A percentile compares a stretch with the other conserved stretches of the same genome.
These are phyloP conservation scores for Tolypocladium inflatum DNA, from an alignment of 2,329 filamentous ascomycete species.

Conservation along the genomic window DNA sequence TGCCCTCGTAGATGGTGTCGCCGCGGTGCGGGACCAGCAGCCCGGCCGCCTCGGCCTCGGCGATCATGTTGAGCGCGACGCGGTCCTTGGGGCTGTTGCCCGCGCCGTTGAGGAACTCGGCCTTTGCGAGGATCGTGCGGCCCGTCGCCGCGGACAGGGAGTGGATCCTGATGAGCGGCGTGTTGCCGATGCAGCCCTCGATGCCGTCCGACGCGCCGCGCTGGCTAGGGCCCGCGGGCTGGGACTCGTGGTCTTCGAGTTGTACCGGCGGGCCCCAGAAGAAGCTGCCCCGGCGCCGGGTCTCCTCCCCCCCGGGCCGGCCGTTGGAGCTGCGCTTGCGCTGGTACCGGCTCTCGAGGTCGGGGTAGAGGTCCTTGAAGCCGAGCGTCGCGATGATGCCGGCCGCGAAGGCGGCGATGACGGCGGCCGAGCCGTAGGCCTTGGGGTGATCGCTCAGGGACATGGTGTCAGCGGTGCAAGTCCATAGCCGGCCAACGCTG, in stretches of 20 bases:
- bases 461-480: conserved; percentile 29
- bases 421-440: conserved; percentile 54
- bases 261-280: conserved; percentile 38
- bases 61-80: conserved; percentile 85
- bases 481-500: background rate
- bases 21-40: conserved; percentile 69
- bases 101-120: conserved; percentile 92
- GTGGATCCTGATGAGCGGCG: conserved; percentile 76
- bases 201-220: conserved; percentile 54
- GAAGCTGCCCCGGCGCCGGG: conserved; percentile 29
- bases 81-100: conserved; percentile 92
- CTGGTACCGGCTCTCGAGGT: conserved; percentile 58
- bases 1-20: conserved; percentile 96
- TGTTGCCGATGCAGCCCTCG: conserved; percentile 87
- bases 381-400: conserved; percentile 68
- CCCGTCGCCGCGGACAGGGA: conserved; percentile 81
- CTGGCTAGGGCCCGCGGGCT: background rate
- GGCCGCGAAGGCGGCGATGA: conserved; percentile 65
- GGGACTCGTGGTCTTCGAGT: conserved; percentile 35
- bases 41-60: conserved; percentile 67
- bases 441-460: conserved; percentile 51
- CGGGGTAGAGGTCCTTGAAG: conserved; percentile 71
- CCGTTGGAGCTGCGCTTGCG: conserved; percentile 21
- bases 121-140: conserved; percentile 84
- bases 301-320: background rate